Evolutionary conservation across 495 filamentous ascomycete species (phyloP), one percentile per base, ranked within the genome.

Genomic region (Apiosordaria backusii): DNA sequence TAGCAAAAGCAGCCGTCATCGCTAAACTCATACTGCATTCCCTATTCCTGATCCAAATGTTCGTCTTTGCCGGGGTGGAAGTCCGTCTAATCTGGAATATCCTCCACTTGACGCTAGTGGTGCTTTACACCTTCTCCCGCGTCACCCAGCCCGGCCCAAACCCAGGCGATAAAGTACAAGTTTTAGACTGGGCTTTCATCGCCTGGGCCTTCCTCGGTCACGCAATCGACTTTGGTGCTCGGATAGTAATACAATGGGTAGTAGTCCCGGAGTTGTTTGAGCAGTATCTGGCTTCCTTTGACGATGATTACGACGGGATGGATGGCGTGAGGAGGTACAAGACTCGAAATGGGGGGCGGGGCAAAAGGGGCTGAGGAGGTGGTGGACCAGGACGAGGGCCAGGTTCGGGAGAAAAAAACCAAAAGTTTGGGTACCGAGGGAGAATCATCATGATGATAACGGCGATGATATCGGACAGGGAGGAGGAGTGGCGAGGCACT

Each of bases 201-300:
- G 66, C 24, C 6, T 73, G 71, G 71, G 53, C 61, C 0, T 57
- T 71, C 3, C 4, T 69, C 15, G 71, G 71, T 5, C 71, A 73
- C 26, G 16, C n/a, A 0, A 50, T 69, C 1, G 67, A 69, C 24
- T 62, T 73, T 54, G 50, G 50, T 5, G 66, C 62, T 3, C n/a
- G 67, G 29, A 5, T 73, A 57, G 54, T 40, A 15, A 67, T 68
- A 1, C 61, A 54, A 13, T 63, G 40, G 15, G 29, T 68, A 0
- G 65, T 71, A 23, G 62, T 68, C 2, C 68, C 71, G 5, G 1
- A 23, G 57, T 22, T 71, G 21, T 69, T 70, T 54, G 66, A 71
- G 3, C 19, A 50, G 55, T 71, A 72, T 50, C 10, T 72, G 9
- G 78, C 73, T 13, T 74, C 65, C n/a, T 81, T 84, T 68, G 79